phyloP scores from a whole-genome alignment of 2,329 filamentous ascomycete species.

The Raffaelea albimanens region DNA sequence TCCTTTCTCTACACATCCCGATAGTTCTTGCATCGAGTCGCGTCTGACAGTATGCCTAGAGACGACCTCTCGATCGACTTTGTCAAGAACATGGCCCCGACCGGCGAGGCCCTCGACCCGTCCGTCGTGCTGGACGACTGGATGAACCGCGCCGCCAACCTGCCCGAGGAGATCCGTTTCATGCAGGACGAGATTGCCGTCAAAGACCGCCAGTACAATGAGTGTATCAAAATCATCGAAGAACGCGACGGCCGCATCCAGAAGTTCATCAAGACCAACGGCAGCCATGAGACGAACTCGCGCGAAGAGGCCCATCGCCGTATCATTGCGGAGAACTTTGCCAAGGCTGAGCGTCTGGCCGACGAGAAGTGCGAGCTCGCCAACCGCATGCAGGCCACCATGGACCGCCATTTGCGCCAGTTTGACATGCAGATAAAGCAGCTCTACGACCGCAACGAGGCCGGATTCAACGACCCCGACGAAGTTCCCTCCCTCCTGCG shows the following conservation, averaged over 20 bases:
- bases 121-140: conserved; percentile 70
- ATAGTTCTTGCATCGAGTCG: not conserved
- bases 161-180: conserved; percentile 74
- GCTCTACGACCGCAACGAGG: conserved; percentile 51
- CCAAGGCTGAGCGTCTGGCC: conserved; percentile 59
- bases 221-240: conserved; percentile 59
- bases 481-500: conserved; percentile 55
- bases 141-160: conserved; percentile 64
- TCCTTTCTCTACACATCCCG: not conserved
- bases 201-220: conserved; percentile 64
- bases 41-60: conserved; percentile 50
- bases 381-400: conserved; percentile 49
- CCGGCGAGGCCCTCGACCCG: conserved; percentile 49
- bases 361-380: conserved; percentile 65
- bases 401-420: conserved; percentile 54
- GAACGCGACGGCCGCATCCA: conserved; percentile 68
- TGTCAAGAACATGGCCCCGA: conserved; percentile 54
- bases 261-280: conserved; percentile 70
- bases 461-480: conserved; percentile 52
- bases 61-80: conserved; percentile 65
- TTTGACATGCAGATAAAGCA: conserved; percentile 55
- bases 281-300: conserved; percentile 63
- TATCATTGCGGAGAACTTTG: conserved; percentile 58
- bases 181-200: conserved; percentile 75
- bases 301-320: conserved; percentile 62